Evolutionary conservation across 2,329 filamentous ascomycete genomes (phyloP), one percentile per base, ranked within the genome.

Genomic region (Huntiella decipiens): DNA sequence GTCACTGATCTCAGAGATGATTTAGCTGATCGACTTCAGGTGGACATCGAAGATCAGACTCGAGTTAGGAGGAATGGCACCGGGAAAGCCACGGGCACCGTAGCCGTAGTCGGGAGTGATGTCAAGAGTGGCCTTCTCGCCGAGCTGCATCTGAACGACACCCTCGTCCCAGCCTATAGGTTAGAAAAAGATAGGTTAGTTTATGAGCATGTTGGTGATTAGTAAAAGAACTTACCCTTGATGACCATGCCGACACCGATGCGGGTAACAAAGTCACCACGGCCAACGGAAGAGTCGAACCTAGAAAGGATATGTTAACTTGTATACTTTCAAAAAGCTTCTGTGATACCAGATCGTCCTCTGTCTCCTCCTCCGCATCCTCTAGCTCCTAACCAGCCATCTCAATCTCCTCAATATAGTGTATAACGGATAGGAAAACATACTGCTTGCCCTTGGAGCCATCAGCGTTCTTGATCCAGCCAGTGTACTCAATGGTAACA

Each of bases 211-310:
- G 5, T 3, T 28, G 6, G 22, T 16, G 11, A 16, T 43, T 35
- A 5, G 16, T 28, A 6, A 13, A 40, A 16, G 45, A 34, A 54
- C 63, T 52, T 70, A 91, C 87, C 88, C 67, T 73, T 75, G 66
- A 98, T 95, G 57, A 96, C 82, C 57, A 74, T 70, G 46, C 85
- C 85, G 53, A 81, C 68, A 45, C 91, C 91, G 61, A 98, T 96
- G 49, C 63, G 59, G 52, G 77, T 81, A 51, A 74, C 66, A 58
- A 96, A 87, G 61, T 85, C 75, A 43, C 77, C 79, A 46, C 83
- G 76, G 51, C 77, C 78, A 52, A 79, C 70, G 13, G 88, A 94
- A 51, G 78, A 82, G 66, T 96, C 91, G 66, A 98, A 96, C 63
- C 87, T 94, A 45, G 48, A 50, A n/a, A 5, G 32, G 19, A 3